These are phyloP conservation scores for Mucor saturninus DNA, from an alignment of 371 early-diverging fungal species.

Conservation along the genomic window DNA sequence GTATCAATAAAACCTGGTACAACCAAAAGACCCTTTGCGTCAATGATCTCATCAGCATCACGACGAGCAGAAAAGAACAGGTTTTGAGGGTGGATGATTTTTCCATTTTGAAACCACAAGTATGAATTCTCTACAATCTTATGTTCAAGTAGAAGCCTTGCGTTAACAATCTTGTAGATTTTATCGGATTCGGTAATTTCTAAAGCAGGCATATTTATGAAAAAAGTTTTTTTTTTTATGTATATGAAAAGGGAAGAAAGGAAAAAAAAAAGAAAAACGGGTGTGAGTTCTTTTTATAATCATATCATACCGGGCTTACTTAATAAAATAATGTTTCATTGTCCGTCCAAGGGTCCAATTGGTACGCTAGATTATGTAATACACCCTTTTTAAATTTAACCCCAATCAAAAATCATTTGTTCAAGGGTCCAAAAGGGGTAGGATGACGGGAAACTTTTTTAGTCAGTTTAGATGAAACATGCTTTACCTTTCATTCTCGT, in stretches of 20 bases:
- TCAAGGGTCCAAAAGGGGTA: slow-evolving; percentile 16
- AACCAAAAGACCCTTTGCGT: slow-evolving; percentile 75
- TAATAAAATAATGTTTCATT: too few relatives aligned
- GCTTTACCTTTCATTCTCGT: too few relatives aligned
- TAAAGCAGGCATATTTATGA: slow-evolving; percentile 5
- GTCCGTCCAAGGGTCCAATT: slow-evolving; percentile 15
- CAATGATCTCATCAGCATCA: slow-evolving; percentile 73
- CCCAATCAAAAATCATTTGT: not conserved
- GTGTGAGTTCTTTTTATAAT: slow-evolving; percentile 4
- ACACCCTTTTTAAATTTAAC: slow-evolving; percentile 2
- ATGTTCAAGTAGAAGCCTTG: slow-evolving; percentile 75
- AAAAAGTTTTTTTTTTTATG: not conserved
- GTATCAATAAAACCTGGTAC: slow-evolving; percentile 85
- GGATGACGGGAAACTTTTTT: slow-evolving; percentile 3
- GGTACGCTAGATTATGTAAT: slow-evolving; percentile 10
- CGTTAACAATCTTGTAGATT: slow-evolving; percentile 81
- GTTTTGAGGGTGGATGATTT: slow-evolving; percentile 76
- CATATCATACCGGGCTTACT: not conserved
- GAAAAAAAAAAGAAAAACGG: slow-evolving; percentile 4
- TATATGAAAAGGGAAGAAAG: slow-evolving; percentile 4
- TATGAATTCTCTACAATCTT: slow-evolving; percentile 72
- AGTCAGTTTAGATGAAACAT: too few relatives aligned
- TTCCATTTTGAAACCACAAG: slow-evolving; percentile 79
- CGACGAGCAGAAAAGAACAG: slow-evolving; percentile 73
- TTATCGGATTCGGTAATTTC: slow-evolving; percentile 31